These are phyloP conservation scores for Skeletonema tropicum DNA, from an alignment of 108 stramenopile species.

Conservation along the genomic window DNA sequence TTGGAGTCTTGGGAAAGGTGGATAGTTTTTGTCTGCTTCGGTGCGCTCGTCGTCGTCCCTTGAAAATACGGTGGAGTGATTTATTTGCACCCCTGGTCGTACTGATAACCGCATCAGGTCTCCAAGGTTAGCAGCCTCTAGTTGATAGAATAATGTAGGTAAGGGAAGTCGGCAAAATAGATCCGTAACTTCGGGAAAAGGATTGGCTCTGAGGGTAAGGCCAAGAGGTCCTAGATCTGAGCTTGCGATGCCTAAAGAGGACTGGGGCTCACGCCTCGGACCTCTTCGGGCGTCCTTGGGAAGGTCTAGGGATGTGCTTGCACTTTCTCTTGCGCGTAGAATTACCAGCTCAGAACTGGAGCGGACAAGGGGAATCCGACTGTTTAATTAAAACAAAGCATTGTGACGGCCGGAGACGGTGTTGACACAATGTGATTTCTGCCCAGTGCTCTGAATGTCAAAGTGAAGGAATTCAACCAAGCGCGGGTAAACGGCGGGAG, in stretches of 20 bases:
- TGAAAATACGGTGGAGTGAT: constrained; percentile 89
- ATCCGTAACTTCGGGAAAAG: constrained; percentile 91
- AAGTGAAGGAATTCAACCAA: too few relatives aligned
- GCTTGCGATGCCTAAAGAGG: too few relatives aligned
- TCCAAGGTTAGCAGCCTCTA: constrained; percentile 95
- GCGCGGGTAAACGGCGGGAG: too few relatives aligned
- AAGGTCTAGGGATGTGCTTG: not conserved
- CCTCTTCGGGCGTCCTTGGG: too few relatives aligned
- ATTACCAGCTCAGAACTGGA: too few relatives aligned
- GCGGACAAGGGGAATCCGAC: too few relatives aligned
- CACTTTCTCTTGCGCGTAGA: too few relatives aligned
- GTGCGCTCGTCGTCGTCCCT: constrained; percentile 90
- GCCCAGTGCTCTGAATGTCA: too few relatives aligned
- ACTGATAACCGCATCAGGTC: constrained; percentile 99
- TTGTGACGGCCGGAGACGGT: too few relatives aligned
- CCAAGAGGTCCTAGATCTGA: constrained; percentile 58
- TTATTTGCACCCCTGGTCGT: constrained; percentile 76
- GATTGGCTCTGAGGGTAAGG: constrained; percentile 89
- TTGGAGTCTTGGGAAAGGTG: constrained; percentile 85
- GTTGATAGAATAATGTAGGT: constrained; percentile 98
- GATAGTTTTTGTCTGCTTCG: constrained; percentile 80
- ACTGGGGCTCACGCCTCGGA: too few relatives aligned
- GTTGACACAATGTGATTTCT: too few relatives aligned
- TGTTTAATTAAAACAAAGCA: too few relatives aligned
- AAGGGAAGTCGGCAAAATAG: constrained; percentile 83